phyloP scores from a whole-genome alignment of 2,329 filamentous ascomycete genomes.

The Amauroascus niger region DNA sequence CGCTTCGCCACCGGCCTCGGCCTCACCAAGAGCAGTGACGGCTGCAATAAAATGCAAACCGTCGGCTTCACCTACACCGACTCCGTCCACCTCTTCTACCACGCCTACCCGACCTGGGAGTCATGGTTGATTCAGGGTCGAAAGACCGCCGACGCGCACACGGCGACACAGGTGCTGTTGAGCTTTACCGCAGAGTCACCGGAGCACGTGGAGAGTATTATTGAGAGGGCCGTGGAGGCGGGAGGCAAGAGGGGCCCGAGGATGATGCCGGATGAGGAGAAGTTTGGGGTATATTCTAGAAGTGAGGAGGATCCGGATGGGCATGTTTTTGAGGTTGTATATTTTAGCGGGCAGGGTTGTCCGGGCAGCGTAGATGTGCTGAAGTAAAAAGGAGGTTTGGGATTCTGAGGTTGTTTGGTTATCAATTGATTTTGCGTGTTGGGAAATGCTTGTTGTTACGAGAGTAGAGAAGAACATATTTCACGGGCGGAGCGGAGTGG shows the following conservation, averaged over 20 bases:
- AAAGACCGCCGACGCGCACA: slow-evolving; percentile 3
- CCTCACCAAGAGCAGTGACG: background rate
- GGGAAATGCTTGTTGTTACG: background rate
- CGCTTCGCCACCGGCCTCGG: slow-evolving; percentile 12
- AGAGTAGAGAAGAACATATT: no score
- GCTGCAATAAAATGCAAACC: background rate
- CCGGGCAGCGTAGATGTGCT: background rate
- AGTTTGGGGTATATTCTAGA: slow-evolving; percentile 8
- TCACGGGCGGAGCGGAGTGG: slow-evolving; percentile 2
- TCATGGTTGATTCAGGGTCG: slow-evolving; percentile 10
- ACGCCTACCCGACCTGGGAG: slow-evolving; percentile 1
- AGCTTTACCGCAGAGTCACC: slow-evolving; percentile 6
- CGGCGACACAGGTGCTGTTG: slow-evolving; percentile 4
- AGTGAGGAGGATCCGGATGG: slow-evolving; percentile 12
- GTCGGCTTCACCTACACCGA: slow-evolving; percentile 8
- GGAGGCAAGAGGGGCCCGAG: slow-evolving; percentile 11
- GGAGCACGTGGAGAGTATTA: slow-evolving; percentile 8
- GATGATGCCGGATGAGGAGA: slow-evolving; percentile 11
- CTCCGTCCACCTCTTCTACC: slow-evolving; percentile 9
- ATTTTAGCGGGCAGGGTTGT: background rate
- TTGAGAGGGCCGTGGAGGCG: slow-evolving; percentile 10
- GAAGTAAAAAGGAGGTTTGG: no score
- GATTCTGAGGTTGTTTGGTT: no score
- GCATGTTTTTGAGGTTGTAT: slow-evolving; percentile 13
- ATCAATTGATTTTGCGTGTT: background rate